Evolutionary conservation across 345 rosid species (phyloP).

Genomic region (Citrus australasica): DNA sequence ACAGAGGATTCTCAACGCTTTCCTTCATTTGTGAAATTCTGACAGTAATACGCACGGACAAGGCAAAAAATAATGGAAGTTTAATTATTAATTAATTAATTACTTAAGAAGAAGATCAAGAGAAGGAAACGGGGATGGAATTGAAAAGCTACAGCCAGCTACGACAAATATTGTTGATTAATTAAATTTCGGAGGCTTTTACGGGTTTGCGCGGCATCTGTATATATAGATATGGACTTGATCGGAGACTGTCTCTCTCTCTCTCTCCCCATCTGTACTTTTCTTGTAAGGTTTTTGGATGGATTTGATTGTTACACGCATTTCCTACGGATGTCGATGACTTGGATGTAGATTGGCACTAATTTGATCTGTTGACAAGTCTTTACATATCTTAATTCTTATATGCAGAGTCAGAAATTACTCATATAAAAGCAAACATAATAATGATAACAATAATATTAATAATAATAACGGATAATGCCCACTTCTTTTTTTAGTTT

Average conservation of each 20-base stretch:
- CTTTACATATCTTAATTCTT: not conserved
- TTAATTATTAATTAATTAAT: not conserved
- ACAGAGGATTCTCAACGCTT: constrained; percentile 48
- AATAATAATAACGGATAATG: no score
- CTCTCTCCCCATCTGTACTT: not conserved
- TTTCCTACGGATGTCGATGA: constrained; percentile 12
- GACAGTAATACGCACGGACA: not conserved
- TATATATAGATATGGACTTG: not conserved
- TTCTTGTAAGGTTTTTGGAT: no score
- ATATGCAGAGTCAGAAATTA: not conserved
- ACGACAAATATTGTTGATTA: not conserved
- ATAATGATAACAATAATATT: no score
- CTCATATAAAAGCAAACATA: not conserved
- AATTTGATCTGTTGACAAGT: not conserved
- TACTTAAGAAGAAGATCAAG: no score
- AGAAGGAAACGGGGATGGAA: no score
- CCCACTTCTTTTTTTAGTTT: no score
- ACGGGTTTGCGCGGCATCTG: not conserved
- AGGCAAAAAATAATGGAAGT: not conserved
- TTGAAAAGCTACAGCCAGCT: not conserved
- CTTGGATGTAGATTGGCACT: not conserved
- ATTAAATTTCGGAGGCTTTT: not conserved
- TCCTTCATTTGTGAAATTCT: constrained; percentile 15
- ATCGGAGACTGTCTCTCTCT: not conserved
- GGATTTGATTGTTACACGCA: constrained; percentile 5